A percentile compares a stretch with the other conserved stretches of the same genome.
Evolutionary conservation across 2,329 filamentous ascomycete species (phyloP).

Genomic region (Colletotrichum sp.): DNA sequence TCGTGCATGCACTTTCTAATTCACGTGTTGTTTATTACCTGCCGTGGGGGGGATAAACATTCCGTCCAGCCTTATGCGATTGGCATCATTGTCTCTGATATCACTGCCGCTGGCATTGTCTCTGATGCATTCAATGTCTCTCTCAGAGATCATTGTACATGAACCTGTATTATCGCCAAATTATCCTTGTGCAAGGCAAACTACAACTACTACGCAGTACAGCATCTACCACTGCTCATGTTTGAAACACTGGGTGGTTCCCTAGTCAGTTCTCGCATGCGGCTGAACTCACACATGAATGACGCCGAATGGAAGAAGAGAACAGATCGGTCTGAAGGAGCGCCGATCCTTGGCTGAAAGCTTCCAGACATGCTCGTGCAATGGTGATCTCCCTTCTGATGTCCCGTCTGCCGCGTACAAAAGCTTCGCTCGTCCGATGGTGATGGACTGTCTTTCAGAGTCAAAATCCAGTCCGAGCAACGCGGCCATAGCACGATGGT

Average conservation of each 20-base stretch:
- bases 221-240: background rate
- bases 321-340: background rate
- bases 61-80: conserved; percentile 2
- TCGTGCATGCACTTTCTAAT: background rate
- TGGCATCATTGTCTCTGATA: background rate
- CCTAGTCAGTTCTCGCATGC: background rate
- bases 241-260: conserved; percentile 3
- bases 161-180: background rate
- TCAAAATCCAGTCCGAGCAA: background rate
- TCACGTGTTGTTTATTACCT: background rate
- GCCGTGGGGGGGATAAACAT: background rate
- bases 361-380: background rate
- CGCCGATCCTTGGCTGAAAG: background rate
- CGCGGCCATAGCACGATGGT: background rate
- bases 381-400: background rate
- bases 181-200: background rate
- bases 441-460: background rate
- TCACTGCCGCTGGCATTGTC: background rate
- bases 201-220: background rate
- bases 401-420: background rate
- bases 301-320: background rate
- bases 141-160: background rate
- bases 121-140: background rate
- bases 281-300: background rate
- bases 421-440: conserved; percentile 6